phyloP scores from a whole-genome alignment of 2,329 filamentous ascomycete genomes.

The Cercospora sesami region DNA sequence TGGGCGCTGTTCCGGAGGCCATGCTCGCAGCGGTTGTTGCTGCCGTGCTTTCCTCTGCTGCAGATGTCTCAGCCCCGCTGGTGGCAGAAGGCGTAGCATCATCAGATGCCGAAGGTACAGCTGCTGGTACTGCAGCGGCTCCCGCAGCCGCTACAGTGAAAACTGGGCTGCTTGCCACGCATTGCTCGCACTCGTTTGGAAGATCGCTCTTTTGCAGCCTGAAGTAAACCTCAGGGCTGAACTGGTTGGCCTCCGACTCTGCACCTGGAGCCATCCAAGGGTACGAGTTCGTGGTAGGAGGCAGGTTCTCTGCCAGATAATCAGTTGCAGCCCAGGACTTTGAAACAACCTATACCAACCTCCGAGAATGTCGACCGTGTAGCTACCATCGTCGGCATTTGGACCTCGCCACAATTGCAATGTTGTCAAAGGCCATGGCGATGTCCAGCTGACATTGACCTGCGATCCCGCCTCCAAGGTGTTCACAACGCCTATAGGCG shows the following conservation, averaged over 20 bases:
- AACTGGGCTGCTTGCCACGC: constrained; percentile 7
- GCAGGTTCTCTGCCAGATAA: neutral
- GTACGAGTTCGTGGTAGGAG: constrained; percentile 6
- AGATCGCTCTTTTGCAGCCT: constrained; percentile 14
- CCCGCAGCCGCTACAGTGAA: constrained; percentile 10
- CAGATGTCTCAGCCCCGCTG: constrained; percentile 1
- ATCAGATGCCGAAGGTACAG: constrained; percentile 9
- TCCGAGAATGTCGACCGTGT: constrained; percentile 17
- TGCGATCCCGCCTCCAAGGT: constrained; percentile 14
- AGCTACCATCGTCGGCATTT: constrained; percentile 14
- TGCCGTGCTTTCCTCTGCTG: constrained; percentile 2
- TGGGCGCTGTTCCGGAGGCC: neutral
- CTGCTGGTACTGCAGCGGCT: neutral
- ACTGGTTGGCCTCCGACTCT: neutral
- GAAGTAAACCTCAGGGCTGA: constrained; percentile 10
- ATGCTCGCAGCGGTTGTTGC: neutral
- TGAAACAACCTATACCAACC: constrained; percentile 5
- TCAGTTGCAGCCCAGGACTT: neutral
- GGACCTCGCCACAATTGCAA: constrained; percentile 22
- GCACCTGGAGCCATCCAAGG: constrained; percentile 4
- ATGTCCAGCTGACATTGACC: constrained; percentile 24
- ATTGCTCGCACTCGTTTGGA: constrained; percentile 16
- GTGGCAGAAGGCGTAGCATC: constrained; percentile 2
- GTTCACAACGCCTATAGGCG: constrained; percentile 4
- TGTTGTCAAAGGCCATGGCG: constrained; percentile 20